Base-by-base conservation (phyloP, 1,284 basidiomycete species). In the Tremellales sp. region DNA sequence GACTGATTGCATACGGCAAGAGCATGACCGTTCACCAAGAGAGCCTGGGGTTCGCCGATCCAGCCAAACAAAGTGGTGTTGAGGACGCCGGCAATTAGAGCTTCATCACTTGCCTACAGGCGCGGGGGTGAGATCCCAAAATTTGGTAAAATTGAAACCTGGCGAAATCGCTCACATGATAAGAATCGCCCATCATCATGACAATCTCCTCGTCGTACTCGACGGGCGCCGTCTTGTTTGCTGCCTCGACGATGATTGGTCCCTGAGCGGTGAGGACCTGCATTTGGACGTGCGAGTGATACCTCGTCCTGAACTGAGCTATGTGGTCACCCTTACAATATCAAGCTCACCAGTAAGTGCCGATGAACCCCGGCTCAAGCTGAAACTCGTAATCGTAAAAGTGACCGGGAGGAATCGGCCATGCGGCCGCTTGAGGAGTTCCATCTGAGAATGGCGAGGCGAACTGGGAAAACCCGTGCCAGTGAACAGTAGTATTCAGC, bases 371-470 rank as follows among this genome's bases (percentile, higher is more conserved):
- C 22, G 14, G 13, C 34, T 38, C 18, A 5, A 48, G 47, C 22
- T 48, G 35, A 33, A 51, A 48, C 31, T 51, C 50, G 36, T 51
- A 51, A 29, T 48, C 50, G 50, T 43, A 51, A 36, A 51, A 48
- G 22, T 48, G 35, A 6, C 40, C 34, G 3, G 46, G 50, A 34
- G 50, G 50, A 29, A 51, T 51, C 14, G 50, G 50, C 46, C 46
- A 51, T 35, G 38, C 40, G 10, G 24, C 33, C 10, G 27, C 46
- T 3, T 33, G 41, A 22, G 50, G 50, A 7, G 50, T 51, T 4
- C 50, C 50, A 37, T 51, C 46, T 21, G 29, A 27, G 35, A 51
- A 51, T 3, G 50, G 46, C 13, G 40, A 28, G 10, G 38, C 27
- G 29, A 29, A 51, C 24, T 48, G 50, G 14, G 47, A 33, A 14